Conservation (phyloP, 306 rosid species). For the Prunus campanulata region DNA sequence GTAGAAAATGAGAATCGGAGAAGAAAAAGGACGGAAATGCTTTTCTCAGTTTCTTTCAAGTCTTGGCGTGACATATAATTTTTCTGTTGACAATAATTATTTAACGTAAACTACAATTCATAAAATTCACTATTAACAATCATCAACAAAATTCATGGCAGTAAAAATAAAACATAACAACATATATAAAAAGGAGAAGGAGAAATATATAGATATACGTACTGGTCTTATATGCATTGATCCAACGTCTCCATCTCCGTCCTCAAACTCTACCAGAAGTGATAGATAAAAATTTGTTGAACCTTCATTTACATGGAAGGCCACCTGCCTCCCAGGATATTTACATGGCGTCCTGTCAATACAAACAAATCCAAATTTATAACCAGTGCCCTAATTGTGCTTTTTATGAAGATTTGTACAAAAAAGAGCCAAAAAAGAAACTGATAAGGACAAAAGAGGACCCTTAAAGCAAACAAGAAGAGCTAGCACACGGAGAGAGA, state of each 20-base stretch:
- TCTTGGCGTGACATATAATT: too few relatives aligned
- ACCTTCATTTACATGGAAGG: slow-evolving; percentile 88
- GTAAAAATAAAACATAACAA: too few relatives aligned
- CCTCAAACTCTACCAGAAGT: slow-evolving; percentile 71
- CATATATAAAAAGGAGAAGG: neutral
- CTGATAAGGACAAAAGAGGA: neutral
- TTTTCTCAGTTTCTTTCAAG: too few relatives aligned
- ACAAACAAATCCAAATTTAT: neutral
- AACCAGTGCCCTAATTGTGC: too few relatives aligned
- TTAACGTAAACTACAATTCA: too few relatives aligned
- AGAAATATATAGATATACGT: slow-evolving; percentile 6
- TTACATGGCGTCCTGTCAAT: slow-evolving; percentile 61
- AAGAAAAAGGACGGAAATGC: too few relatives aligned
- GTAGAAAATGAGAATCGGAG: too few relatives aligned
- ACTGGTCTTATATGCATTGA: slow-evolving; percentile 80
- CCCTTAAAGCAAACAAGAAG: neutral
- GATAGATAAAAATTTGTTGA: slow-evolving; percentile 83
- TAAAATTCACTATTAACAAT: too few relatives aligned
- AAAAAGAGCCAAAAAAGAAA: neutral
- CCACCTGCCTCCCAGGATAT: slow-evolving; percentile 64
- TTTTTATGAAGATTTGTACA: too few relatives aligned
- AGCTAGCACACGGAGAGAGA: too few relatives aligned
- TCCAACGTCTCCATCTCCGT: slow-evolving; percentile 83
- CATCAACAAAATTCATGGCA: too few relatives aligned
- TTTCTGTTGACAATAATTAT: too few relatives aligned